Percentiles rank a stretch among this genome's conserved stretches.
Evolutionary conservation across 345 rosid species (phyloP).

Genomic region (Diplotaxis tenuifolia): DNA sequence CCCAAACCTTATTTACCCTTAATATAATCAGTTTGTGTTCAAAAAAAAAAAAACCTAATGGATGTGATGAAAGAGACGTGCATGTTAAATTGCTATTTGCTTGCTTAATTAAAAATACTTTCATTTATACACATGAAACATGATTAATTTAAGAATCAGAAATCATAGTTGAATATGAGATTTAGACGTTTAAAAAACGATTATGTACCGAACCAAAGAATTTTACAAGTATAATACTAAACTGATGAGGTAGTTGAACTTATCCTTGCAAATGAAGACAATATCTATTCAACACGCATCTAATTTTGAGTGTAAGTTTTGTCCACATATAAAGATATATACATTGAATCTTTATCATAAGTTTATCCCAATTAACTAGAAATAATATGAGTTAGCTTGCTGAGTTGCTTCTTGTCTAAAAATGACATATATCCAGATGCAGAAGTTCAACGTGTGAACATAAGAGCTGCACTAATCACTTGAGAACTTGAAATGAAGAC

Average conservation of each 20-base stretch:
- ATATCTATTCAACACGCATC: slow-evolving; percentile 13
- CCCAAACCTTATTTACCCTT: too few species aligned
- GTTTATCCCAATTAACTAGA: neutral
- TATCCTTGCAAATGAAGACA: slow-evolving; percentile 7
- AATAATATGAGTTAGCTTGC: slow-evolving; percentile 1
- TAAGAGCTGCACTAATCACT: neutral
- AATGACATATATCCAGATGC: neutral
- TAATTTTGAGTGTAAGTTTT: neutral
- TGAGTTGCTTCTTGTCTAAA: slow-evolving; percentile 8
- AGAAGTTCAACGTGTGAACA: slow-evolving; percentile 15
- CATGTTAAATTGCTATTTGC: slow-evolving; percentile 26
- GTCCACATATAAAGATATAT: neutral
- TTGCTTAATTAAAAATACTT: too few species aligned
- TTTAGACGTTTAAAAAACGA: neutral
- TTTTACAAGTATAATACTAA: neutral
- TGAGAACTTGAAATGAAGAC: neutral
- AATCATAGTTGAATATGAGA: neutral
- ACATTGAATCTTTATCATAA: slow-evolving; percentile 21
- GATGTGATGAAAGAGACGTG: slow-evolving; percentile 19
- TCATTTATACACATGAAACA: neutral
- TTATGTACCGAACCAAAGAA: neutral
- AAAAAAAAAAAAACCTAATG: too few species aligned
- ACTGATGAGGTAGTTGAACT: neutral
- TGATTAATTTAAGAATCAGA: neutral
- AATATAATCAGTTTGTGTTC: too few species aligned